Evolutionary conservation across 768 basidiomycete species (phyloP), one percentile per base, ranked within the genome.

Genomic region (Mycena leptocephala): DNA sequence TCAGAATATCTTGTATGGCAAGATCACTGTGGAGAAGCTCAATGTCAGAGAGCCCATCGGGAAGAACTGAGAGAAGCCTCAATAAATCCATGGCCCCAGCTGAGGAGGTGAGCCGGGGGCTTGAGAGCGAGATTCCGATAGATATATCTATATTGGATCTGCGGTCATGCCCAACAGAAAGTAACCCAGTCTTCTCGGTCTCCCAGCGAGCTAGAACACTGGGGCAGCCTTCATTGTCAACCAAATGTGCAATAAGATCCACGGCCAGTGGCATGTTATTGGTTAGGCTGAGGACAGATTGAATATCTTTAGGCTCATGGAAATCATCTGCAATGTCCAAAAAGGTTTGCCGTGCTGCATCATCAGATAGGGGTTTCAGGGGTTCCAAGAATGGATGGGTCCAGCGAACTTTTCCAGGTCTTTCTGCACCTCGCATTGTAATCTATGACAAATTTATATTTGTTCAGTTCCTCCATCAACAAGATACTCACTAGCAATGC

Each of bases 231-330:
- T 75, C 74, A 26, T 26, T 64, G 3, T 8, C 51, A 18, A 70
- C 74, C 28, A 75, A 14, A 65, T 70, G 46, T 2, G 74, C 67
- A 13, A 75, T 35, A 2, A 75, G 61, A 28, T 39, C 28, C 13
- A 75, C 55, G 14, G 68, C 74, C 11, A 75, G 53, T 10, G 74
- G 74, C 22, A 75, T 16, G 24, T 75, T 75, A 20, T 69, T 66
- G 20, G 74, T 65, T 1, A 75, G 39, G 5, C 2, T 2, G 24
- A 75, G 74, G 11, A 75, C 22, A 4, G 32, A 7, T 16, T 70
- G n/a, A 8, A 75, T 43, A 7, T 75, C 68, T 13, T 75, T 26
- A 14, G 22, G 6, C 26, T 70, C 41, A 30, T 58, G 28, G 11
- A 18, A 10, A 20, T 59, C 61, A 28, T 75, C 74, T 20, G 74